These are phyloP conservation scores for Tausonia pullulans DNA, from an alignment of 1,284 basidiomycete species.

Conservation along the genomic window DNA sequence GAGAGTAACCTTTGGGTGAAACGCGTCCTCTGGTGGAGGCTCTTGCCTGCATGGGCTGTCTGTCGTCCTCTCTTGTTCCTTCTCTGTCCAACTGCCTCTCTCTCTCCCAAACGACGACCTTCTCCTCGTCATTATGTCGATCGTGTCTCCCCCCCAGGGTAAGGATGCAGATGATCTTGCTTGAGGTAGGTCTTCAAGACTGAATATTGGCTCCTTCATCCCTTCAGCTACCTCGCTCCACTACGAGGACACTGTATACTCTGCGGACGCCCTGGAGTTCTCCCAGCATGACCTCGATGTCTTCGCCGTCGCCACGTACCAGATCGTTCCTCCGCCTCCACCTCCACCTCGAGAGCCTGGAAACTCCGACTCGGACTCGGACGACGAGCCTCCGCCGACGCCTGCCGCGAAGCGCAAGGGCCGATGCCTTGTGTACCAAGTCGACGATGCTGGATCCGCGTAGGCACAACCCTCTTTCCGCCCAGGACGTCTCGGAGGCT, in stretches of 20 bases:
- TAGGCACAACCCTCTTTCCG: not conserved
- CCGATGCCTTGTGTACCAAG: constrained; percentile 55
- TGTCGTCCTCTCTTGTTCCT: no score
- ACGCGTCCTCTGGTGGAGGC: no score
- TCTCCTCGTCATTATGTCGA: no score
- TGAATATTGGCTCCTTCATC: not conserved
- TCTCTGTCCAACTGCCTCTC: no score
- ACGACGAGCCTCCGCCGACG: not conserved
- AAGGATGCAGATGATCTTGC: no score
- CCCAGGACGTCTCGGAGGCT: not conserved
- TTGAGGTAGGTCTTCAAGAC: no score
- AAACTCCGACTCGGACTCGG: not conserved
- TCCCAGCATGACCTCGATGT: constrained; percentile 58
- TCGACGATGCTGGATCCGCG: constrained; percentile 29
- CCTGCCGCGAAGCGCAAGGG: constrained; percentile 17
- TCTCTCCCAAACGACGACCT: no score
- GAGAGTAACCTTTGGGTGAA: no score
- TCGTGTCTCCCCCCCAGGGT: no score
- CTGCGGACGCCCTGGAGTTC: constrained; percentile 84
- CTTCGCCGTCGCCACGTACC: constrained; percentile 84
- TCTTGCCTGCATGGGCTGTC: no score
- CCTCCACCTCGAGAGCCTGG: constrained; percentile 15
- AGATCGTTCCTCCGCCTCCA: constrained; percentile 41
- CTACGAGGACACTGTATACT: constrained; percentile 56
- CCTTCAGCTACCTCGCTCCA: constrained; percentile 3